Evolutionary conservation across 1,139 yeast genomes (phyloP).

Genomic region (Sugiyamaella paludigena): DNA sequence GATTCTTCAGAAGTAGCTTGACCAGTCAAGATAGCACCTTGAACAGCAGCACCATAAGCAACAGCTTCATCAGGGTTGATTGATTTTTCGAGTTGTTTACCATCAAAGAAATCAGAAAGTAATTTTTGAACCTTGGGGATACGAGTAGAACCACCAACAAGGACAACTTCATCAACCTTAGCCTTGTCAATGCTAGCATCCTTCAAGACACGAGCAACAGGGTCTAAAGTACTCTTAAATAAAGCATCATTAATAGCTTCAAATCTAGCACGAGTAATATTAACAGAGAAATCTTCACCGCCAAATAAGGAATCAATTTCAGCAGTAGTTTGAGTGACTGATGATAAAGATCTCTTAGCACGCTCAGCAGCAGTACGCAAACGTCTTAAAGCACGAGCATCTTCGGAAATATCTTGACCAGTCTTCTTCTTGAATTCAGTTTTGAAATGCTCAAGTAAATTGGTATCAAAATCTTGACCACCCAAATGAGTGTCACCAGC

Average conservation of each 20-base stretch:
- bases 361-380: slow-evolving; percentile 90
- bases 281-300: slow-evolving; percentile 79
- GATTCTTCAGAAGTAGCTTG: slow-evolving; percentile 96
- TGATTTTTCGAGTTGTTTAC: slow-evolving; percentile 86
- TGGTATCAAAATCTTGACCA: slow-evolving; percentile 92
- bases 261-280: slow-evolving; percentile 87
- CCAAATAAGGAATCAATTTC: slow-evolving; percentile 80
- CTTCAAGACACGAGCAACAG: slow-evolving; percentile 82
- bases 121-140: slow-evolving; percentile 90
- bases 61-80: slow-evolving; percentile 96
- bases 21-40: slow-evolving; percentile 98
- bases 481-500: slow-evolving; percentile 99
- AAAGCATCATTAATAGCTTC: slow-evolving; percentile 82
- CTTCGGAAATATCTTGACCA: slow-evolving; percentile 68
- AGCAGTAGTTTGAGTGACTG: slow-evolving; percentile 81
- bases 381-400: slow-evolving; percentile 84
- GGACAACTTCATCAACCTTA: slow-evolving; percentile 78
- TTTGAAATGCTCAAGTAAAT: slow-evolving; percentile 74
- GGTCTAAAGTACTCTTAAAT: slow-evolving; percentile 82
- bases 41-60: slow-evolving; percentile 99
- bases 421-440: slow-evolving; percentile 84
- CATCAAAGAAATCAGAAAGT: slow-evolving; percentile 83
- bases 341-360: slow-evolving; percentile 86
- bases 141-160: slow-evolving; percentile 93
- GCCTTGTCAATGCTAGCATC: slow-evolving; percentile 78